phyloP scores from a whole-genome alignment of 2,329 filamentous ascomycete species.

The Penicillium thymicola region DNA sequence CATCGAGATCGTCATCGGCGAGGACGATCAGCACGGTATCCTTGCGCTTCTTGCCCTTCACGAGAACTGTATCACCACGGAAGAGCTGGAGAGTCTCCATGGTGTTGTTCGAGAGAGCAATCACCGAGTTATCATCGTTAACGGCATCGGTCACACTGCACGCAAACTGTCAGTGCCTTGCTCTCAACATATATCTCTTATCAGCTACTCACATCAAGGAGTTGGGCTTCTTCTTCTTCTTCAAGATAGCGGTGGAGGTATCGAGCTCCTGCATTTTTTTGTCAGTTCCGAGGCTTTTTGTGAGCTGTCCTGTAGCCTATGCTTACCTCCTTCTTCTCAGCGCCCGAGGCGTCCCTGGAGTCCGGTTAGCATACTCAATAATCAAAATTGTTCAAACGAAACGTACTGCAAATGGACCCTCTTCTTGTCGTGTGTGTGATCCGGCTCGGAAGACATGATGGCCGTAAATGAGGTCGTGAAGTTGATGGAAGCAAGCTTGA shows the following conservation, averaged over 20 bases:
- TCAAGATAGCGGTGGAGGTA: constrained; percentile 91
- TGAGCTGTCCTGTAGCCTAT: constrained; percentile 32
- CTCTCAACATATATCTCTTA: constrained; percentile 4
- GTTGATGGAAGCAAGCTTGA: constrained; percentile 27
- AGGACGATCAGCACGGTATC: constrained; percentile 97
- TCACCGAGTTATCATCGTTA: constrained; percentile 99
- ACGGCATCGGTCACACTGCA: constrained; percentile 91
- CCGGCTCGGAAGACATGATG: constrained; percentile 70
- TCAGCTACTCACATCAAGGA: constrained; percentile 75
- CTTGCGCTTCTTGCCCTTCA: constrained; percentile 99
- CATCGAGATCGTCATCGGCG: constrained; percentile 95
- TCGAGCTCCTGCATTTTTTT: constrained; percentile 68
- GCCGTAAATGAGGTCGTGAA: constrained; percentile 22
- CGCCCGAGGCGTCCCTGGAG: constrained; percentile 79
- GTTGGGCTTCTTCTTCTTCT: constrained; percentile 99
- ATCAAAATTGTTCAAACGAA: constrained; percentile 1
- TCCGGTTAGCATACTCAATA: constrained; percentile 40
- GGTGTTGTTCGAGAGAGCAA: constrained; percentile 95
- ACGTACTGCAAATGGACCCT: constrained; percentile 80
- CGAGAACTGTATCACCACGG: constrained; percentile 95
- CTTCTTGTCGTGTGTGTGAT: constrained; percentile 65
- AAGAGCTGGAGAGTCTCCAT: constrained; percentile 99
- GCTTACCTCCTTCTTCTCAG: constrained; percentile 75
- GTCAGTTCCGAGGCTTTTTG: constrained; percentile 29
- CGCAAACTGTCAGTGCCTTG: constrained; percentile 22